A percentile compares a stretch with the other conserved stretches of the same genome.
Evolutionary conservation across 129 eudicot genomes (phyloP).

Genomic region (Smallanthus sonchifolius): DNA sequence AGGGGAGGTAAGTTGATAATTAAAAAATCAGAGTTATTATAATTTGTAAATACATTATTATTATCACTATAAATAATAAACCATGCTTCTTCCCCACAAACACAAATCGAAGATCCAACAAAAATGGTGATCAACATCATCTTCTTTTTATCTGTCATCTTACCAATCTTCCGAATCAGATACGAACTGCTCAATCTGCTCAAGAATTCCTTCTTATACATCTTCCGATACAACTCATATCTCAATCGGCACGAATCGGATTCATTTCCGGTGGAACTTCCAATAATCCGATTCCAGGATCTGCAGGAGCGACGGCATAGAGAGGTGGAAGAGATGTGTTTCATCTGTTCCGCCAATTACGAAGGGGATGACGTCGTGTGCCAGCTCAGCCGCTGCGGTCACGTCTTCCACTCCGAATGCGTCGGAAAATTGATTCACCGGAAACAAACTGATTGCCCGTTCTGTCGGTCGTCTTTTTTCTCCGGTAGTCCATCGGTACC

Average conservation of each 20-base stretch:
- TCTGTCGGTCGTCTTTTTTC: slow-evolving; percentile 24
- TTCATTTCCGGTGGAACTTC: slow-evolving; percentile 10
- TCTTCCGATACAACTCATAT: background rate
- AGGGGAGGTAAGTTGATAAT: too few relatives aligned
- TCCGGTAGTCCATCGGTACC: slow-evolving; percentile 14
- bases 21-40: too few relatives aligned
- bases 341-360: slow-evolving; percentile 20
- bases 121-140: slow-evolving; percentile 22
- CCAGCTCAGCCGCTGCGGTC: slow-evolving; percentile 28
- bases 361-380: slow-evolving; percentile 16
- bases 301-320: slow-evolving; percentile 22
- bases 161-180: slow-evolving; percentile 15
- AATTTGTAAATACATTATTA: too few relatives aligned
- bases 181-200: background rate
- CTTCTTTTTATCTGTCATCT: slow-evolving; percentile 2
- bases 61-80: too few relatives aligned
- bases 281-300: slow-evolving; percentile 26
- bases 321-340: slow-evolving; percentile 29
- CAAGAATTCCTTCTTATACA: background rate
- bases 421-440: slow-evolving; percentile 6
- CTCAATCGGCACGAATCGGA: background rate
- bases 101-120: background rate
- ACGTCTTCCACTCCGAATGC: slow-evolving; percentile 28
- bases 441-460: slow-evolving; percentile 18
- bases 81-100: too few relatives aligned